These are phyloP conservation scores for Tetraselmis striata DNA, from an alignment of 139 green algal genomes.

Conservation along the genomic window DNA sequence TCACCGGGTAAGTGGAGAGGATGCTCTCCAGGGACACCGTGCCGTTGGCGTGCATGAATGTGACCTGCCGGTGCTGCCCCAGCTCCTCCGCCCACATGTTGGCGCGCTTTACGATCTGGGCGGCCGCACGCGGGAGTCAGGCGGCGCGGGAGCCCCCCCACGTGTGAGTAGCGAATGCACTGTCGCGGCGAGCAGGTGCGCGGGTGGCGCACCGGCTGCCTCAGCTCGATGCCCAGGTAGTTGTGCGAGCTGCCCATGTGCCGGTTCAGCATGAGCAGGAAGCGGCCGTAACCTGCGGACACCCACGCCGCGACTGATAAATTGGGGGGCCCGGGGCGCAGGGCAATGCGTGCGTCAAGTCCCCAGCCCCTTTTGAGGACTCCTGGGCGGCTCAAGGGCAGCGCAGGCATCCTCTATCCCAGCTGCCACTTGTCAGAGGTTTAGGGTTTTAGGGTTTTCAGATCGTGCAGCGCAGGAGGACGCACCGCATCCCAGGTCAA, in stretches of 20 bases:
- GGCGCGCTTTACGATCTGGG: conserved; percentile 67
- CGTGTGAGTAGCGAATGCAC: too few species aligned
- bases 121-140: too few species aligned
- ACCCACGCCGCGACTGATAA: neutral
- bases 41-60: conserved; percentile 71
- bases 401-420: too few species aligned
- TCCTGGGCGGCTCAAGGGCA: too few species aligned
- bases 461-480: neutral
- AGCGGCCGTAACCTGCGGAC: conserved; percentile 49
- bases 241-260: conserved; percentile 37
- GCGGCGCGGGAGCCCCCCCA: too few species aligned
- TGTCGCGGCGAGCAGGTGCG: too few species aligned
- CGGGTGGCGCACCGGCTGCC: conserved; percentile 38
- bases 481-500: conserved; percentile 76
- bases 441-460: too few species aligned
- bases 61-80: conserved; percentile 29
- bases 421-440: too few species aligned
- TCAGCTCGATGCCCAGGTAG: conserved; percentile 79
- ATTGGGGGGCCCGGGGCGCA: neutral
- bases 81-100: conserved; percentile 58
- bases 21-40: conserved; percentile 61
- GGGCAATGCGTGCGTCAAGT: neutral
- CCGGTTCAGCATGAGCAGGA: conserved; percentile 51
- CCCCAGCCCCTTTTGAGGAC: neutral
- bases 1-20: conserved; percentile 60